These are phyloP conservation scores for Aschersonia sp. DNA, from an alignment of 2,329 filamentous ascomycete species.

Conservation along the genomic window DNA sequence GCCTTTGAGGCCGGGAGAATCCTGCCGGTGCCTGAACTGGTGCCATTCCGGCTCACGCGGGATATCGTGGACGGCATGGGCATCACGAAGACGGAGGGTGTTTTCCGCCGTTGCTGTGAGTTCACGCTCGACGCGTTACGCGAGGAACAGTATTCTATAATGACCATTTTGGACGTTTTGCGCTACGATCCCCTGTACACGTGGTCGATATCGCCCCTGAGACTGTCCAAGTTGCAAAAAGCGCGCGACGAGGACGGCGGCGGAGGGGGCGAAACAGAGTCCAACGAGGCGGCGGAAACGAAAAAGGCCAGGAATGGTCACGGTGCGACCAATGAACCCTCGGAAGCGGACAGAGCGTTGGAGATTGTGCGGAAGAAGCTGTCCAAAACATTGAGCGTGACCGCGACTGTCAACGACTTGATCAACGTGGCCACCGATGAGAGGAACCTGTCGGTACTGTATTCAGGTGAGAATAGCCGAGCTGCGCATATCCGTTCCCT, in stretches of 20 bases:
- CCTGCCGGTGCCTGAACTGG: constrained; percentile 87
- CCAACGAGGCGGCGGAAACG: constrained; percentile 22
- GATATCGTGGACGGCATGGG: constrained; percentile 97
- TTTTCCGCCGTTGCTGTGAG: constrained; percentile 95
- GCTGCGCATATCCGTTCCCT: not conserved
- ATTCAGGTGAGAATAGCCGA: constrained; percentile 43
- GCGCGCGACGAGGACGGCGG: constrained; percentile 33
- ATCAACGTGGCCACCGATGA: constrained; percentile 95
- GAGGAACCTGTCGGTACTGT: constrained; percentile 79
- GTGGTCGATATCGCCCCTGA: constrained; percentile 72
- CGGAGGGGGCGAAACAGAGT: constrained; percentile 19
- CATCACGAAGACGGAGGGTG: constrained; percentile 84
- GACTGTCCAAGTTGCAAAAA: constrained; percentile 49
- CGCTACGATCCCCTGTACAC: constrained; percentile 96
- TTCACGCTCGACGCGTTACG: constrained; percentile 89
- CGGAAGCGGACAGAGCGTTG: constrained; percentile 80
- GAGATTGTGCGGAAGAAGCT: constrained; percentile 94
- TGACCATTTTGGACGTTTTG: constrained; percentile 94
- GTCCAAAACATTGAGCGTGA: constrained; percentile 83
- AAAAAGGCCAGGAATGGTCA: constrained; percentile 20
- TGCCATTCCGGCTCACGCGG: constrained; percentile 85
- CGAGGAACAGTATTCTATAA: constrained; percentile 93
- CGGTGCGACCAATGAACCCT: constrained; percentile 36
- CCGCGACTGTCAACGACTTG: constrained; percentile 88
- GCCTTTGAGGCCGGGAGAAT: constrained; percentile 94